Evolutionary conservation across 768 basidiomycete species (phyloP).

Genomic region (Heimioporus sp.): DNA sequence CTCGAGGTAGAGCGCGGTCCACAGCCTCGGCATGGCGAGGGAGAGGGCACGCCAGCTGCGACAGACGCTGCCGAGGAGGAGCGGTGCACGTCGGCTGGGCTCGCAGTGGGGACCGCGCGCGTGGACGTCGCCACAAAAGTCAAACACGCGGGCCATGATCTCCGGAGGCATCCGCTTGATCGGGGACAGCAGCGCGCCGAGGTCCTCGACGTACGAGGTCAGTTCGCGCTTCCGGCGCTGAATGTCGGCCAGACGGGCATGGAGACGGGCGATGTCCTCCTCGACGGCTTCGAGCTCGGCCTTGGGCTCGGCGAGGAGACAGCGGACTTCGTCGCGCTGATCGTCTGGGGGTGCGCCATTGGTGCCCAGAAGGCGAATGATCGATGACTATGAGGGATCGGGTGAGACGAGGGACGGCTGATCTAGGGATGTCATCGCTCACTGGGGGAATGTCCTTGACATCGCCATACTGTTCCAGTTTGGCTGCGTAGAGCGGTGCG

Average conservation of each 20-base stretch:
- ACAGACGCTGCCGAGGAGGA: slow-evolving; percentile 28
- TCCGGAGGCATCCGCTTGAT: slow-evolving; percentile 33
- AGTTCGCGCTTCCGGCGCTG: slow-evolving; percentile 29
- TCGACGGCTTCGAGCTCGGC: slow-evolving; percentile 27
- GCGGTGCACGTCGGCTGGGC: slow-evolving; percentile 27
- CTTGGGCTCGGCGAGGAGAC: slow-evolving; percentile 23
- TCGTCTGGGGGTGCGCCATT: slow-evolving; percentile 26
- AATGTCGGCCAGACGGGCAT: slow-evolving; percentile 29
- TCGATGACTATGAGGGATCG: slow-evolving; percentile 22
- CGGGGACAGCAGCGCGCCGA: slow-evolving; percentile 32
- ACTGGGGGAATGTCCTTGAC: slow-evolving; percentile 30
- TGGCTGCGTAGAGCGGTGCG: slow-evolving; percentile 22
- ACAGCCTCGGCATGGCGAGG: slow-evolving; percentile 27
- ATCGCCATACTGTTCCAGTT: slow-evolving; percentile 26
- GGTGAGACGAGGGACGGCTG: not conserved
- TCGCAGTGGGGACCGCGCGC: slow-evolving; percentile 29
- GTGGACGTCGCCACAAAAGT: slow-evolving; percentile 29
- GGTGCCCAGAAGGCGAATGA: slow-evolving; percentile 29
- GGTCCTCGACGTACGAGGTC: slow-evolving; percentile 30
- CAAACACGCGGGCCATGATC: slow-evolving; percentile 32
- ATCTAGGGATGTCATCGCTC: slow-evolving; percentile 7
- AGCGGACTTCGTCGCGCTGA: slow-evolving; percentile 27
- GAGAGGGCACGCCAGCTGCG: slow-evolving; percentile 29
- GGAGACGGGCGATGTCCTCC: slow-evolving; percentile 24
- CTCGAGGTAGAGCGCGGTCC: slow-evolving; percentile 32